Evolutionary conservation across 2,329 filamentous ascomycete genomes (phyloP), one percentile per base, ranked within the genome.

Genomic region (Penicillium sclerotigenum): DNA sequence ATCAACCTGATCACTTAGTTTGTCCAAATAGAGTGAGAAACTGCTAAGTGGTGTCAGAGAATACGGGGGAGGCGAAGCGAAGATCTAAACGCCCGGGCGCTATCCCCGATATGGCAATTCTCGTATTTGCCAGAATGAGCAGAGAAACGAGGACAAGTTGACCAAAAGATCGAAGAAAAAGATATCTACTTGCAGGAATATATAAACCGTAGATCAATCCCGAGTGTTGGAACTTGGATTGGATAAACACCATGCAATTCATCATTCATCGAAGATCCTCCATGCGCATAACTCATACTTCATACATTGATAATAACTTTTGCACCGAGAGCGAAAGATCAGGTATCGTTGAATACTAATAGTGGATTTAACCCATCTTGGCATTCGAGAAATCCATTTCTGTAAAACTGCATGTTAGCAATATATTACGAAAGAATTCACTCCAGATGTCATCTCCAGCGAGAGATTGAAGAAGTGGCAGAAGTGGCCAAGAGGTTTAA

Each of bases 311-410:
- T 37, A 48, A 40, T 10, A 48, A 40, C 6, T 52, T 34, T 54
- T 53, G 33, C 41, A 18, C 33, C 28, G 26, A 22, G 28, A 38
- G 40, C 8, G 31, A 42, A 18, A 24, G 53, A 47, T 6, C 11
- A 31, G 26, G 14, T 28, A 40, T 37, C 31, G n/a, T 14, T 16
- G 22, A n/a, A 34, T 40, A 38, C 13, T 47, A 29, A 52, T 22
- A 16, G 29, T 24, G 29, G 33, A 5, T 40, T 74, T 65, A 80
- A 50, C 78, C 79, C 56, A 87, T 84, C 76, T 87, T 84, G 18
- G 82, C 85, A 60, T 86, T 83, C 16, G 81, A 84, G 65, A 87
- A 87, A 69, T 87, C 85, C 84, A 87, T 86, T 75, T 87, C 85
- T 77, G 58, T 20, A 34, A 36, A 49, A 5, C 10, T 11, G 8